These are phyloP conservation scores for Daldinia childiae DNA, from an alignment of 495 filamentous ascomycete species.

Conservation along the genomic window DNA sequence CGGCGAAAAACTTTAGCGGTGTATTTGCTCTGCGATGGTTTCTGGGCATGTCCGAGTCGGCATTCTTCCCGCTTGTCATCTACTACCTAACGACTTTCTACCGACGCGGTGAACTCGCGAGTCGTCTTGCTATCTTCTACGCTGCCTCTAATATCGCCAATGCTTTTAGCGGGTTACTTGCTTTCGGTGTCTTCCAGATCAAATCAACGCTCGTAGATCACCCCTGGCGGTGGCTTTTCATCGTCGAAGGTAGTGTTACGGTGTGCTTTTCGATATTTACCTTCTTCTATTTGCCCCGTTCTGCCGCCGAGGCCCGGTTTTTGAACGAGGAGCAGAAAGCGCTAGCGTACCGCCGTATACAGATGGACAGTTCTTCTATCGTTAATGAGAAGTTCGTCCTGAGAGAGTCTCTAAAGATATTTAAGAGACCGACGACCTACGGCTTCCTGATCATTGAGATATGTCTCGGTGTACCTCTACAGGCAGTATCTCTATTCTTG, in stretches of 20 bases:
- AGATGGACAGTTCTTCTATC: slow-evolving; percentile 73
- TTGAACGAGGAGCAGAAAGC: slow-evolving; percentile 70
- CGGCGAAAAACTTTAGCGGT: slow-evolving; percentile 69
- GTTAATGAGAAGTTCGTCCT: slow-evolving; percentile 78
- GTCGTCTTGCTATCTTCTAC: slow-evolving; percentile 81
- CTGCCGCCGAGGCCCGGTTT: slow-evolving; percentile 70
- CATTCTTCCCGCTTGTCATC: slow-evolving; percentile 76
- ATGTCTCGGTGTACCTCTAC: slow-evolving; percentile 79
- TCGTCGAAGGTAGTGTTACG: slow-evolving; percentile 75
- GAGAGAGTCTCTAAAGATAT: slow-evolving; percentile 69
- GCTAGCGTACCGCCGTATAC: slow-evolving; percentile 77
- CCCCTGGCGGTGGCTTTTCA: slow-evolving; percentile 79
- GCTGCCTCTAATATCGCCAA: slow-evolving; percentile 77
- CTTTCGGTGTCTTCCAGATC: slow-evolving; percentile 82
- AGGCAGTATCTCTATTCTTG: slow-evolving; percentile 75
- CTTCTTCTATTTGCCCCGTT: slow-evolving; percentile 75
- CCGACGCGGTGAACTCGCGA: slow-evolving; percentile 76
- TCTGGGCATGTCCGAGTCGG: slow-evolving; percentile 75
- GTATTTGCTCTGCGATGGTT: slow-evolving; percentile 74
- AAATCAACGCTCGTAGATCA: slow-evolving; percentile 50
- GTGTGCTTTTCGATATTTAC: slow-evolving; percentile 72
- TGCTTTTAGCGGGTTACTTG: slow-evolving; percentile 77
- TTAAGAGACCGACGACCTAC: slow-evolving; percentile 70
- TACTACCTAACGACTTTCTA: slow-evolving; percentile 70
- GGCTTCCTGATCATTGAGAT: slow-evolving; percentile 74